phyloP scores from a whole-genome alignment of 176 grass and related monocot genomes.

The Secale cereale region DNA sequence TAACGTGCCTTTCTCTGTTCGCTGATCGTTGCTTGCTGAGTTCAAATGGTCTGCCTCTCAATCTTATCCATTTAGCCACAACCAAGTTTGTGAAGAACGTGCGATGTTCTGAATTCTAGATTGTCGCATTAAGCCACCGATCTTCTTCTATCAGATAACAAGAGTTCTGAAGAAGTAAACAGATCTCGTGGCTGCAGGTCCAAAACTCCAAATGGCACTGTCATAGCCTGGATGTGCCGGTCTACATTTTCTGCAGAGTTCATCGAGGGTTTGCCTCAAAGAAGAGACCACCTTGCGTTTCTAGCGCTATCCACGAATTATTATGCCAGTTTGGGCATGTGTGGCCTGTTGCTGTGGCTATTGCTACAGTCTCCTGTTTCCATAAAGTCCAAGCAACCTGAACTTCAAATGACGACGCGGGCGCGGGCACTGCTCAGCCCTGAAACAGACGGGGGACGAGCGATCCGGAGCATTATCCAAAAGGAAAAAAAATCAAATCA shows the following conservation, averaged over 20 bases:
- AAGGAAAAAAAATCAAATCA: constrained; percentile 1
- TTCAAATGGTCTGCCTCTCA: too few species aligned
- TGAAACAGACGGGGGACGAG: not conserved
- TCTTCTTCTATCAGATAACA: not conserved
- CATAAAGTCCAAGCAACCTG: not conserved
- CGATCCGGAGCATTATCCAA: not conserved
- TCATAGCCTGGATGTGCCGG: too few species aligned
- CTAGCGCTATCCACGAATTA: not conserved
- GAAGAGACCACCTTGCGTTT: not conserved
- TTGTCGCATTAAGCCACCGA: too few species aligned
- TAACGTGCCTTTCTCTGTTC: too few species aligned
- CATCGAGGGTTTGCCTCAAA: not conserved
- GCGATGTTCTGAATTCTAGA: too few species aligned
- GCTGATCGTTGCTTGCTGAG: too few species aligned
- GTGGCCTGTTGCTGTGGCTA: not conserved
- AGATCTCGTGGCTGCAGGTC: not conserved
- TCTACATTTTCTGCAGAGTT: too few species aligned
- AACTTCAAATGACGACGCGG: not conserved
- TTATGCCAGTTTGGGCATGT: not conserved
- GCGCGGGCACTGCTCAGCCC: not conserved
- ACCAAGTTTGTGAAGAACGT: too few species aligned
- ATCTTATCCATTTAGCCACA: too few species aligned
- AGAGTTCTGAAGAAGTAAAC: not conserved
- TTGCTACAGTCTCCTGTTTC: not conserved
- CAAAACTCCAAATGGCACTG: too few species aligned